Base-by-base conservation (phyloP, 1,284 basidiomycete genomes). In the Puccinia polysora region DNA sequence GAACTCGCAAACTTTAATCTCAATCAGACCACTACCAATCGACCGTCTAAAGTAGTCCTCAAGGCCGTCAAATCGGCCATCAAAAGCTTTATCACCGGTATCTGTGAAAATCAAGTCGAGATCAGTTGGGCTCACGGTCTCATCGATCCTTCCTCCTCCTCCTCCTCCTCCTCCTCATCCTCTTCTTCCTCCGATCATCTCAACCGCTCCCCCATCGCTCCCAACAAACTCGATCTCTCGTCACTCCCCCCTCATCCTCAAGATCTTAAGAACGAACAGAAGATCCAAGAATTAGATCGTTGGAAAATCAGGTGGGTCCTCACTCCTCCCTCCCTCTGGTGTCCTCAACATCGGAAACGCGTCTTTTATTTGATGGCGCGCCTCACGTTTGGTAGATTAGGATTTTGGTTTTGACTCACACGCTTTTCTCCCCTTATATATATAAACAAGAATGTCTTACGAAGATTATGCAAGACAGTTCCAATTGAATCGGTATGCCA, bases 401-500 rank as follows among this genome's bases (percentile, higher is more conserved):
- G 2, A n/a, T n/a, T n/a, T n/a, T n/a, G n/a, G n/a, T n/a, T n/a
- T n/a, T n/a, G n/a, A n/a, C n/a, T n/a, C n/a, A n/a, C n/a, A n/a
- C n/a, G n/a, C n/a, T 20, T 25, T 25, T 50, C 8, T 18, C 20
- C 28, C 23, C 12, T 36, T 30, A 59, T 15, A 18, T 36, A 40
- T 2, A 28, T 45, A 28, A 7, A n/a, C n/a, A n/a, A 67, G 65
- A 56, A 55, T 53, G 65, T 67, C 65, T 25, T 67, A 67, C 34
- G 65, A 67, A 67, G 65, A 67, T 58, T 12, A 53, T 43, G 65
- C 65, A 12, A 32, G 65, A 18, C 65, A 67, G 56, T 30, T n/a
- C n/a, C 50, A 67, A 56, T 55, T 67, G 30, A 67, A 56, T 47
- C 50, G 65, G 30, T 67, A 67, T 30, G 50, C 34, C 5, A 43